Evolutionary conservation across 257 asterid genomes (phyloP), one percentile per base, ranked within the genome.

Genomic region (Lavandula angustifolia): DNA sequence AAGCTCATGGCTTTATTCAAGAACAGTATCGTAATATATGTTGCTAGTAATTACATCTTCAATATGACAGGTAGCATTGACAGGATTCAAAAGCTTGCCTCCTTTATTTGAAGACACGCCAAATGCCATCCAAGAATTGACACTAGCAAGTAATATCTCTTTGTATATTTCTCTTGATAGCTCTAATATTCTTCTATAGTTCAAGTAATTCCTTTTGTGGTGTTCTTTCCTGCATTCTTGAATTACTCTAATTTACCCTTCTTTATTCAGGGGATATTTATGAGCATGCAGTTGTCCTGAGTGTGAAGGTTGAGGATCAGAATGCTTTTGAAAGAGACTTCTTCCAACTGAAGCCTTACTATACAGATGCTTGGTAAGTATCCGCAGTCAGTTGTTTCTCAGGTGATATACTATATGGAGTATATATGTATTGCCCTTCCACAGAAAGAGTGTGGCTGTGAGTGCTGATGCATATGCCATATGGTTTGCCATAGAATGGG

Each of bases 321-420:
- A 91, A 85, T 62, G 91, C 98, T 60, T 88, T 94, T 59, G 98
- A 94, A 81, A 86, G 99, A 76, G 98, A 94, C 72, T 94, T 86
- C 75, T 86, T 79, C 75, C 99, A 90, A 72, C 84, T 94, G 70
- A 94, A 94, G 72, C 96, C 99, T 46, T 94, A 90, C 76, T 94
- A 94, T 56, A 90, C 95, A 9, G 98, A 94, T 79, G 85, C 96
- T 61, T 74, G 90, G 97, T 94, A 82, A 78, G n/a, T 70, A 48
- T 62, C 41, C 63, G 7, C 49, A 37, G 57, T 50, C 56, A 4
- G 50, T 41, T 60, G 27, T 60, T 41, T 60, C 17, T 27, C 7
- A 8, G 51, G 27, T 2, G 9, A 12, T 22, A 42, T 27, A 22
- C 27, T 18, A 41, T 60, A 3, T 9, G 33, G 27, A 18, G 3